These are phyloP conservation scores for Calvatia gigantea DNA, from an alignment of 768 basidiomycete genomes.

Conservation along the genomic window DNA sequence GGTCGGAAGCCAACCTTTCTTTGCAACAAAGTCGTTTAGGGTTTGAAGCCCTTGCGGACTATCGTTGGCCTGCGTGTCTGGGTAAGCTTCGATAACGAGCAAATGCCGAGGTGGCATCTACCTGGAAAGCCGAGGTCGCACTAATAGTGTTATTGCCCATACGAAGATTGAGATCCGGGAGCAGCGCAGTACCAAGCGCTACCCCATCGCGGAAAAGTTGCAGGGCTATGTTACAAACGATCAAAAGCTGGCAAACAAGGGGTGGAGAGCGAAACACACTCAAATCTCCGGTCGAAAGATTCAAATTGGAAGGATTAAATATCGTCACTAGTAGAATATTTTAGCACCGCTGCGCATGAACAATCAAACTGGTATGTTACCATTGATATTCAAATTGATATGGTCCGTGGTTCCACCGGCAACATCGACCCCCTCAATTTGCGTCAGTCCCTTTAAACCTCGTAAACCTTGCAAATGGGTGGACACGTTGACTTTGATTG, in stretches of 20 bases:
- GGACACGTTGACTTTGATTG: slow-evolving; percentile 69
- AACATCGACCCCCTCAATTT: slow-evolving; percentile 61
- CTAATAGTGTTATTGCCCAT: slow-evolving; percentile 58
- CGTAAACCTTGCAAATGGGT: slow-evolving; percentile 56
- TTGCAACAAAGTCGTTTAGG: slow-evolving; percentile 63
- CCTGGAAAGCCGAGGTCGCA: slow-evolving; percentile 50
- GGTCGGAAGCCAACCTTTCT: slow-evolving; percentile 37
- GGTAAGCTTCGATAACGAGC: slow-evolving; percentile 9
- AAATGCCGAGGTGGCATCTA: slow-evolving; percentile 19
- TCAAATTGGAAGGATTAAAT: slow-evolving; percentile 64
- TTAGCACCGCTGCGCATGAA: not conserved
- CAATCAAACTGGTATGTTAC: slow-evolving; percentile 26
- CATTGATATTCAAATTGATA: slow-evolving; percentile 56
- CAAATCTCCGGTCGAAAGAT: slow-evolving; percentile 58
- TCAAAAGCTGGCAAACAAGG: not conserved
- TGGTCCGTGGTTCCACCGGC: slow-evolving; percentile 57
- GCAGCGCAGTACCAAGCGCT: slow-evolving; percentile 53
- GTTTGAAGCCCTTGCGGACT: slow-evolving; percentile 59
- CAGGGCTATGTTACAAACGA: slow-evolving; percentile 35
- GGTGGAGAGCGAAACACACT: slow-evolving; percentile 35
- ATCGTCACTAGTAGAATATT: slow-evolving; percentile 44
- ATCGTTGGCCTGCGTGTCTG: slow-evolving; percentile 46
- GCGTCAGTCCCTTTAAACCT: slow-evolving; percentile 54
- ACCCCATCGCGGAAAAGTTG: slow-evolving; percentile 51
- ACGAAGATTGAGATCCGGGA: slow-evolving; percentile 56